Evolutionary conservation across 768 basidiomycete species (phyloP).

Genomic region (Tulasnella sp.): DNA sequence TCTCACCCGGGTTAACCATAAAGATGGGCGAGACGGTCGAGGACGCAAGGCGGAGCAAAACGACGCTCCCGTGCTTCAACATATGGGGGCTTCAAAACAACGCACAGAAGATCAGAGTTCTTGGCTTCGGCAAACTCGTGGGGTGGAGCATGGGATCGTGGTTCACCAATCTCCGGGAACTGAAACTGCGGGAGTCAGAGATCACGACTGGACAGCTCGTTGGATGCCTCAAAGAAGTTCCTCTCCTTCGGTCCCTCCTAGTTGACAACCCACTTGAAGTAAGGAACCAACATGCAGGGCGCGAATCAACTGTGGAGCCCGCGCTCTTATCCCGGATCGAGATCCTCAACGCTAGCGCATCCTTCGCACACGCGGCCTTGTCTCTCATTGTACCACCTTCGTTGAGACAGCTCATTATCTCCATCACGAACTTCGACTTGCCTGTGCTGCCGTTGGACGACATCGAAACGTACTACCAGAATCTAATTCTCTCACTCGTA

Average conservation of each 20-base stretch:
- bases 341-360: not conserved
- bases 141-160: not conserved
- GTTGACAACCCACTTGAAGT: not conserved
- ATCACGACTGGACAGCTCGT: not conserved
- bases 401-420: not conserved
- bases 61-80: not conserved
- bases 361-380: not conserved
- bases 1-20: no score
- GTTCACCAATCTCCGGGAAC: not conserved
- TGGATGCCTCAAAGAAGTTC: not conserved
- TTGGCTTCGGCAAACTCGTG: not conserved
- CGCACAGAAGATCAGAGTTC: not conserved
- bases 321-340: not conserved
- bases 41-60: no score
- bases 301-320: not conserved
- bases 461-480: not conserved
- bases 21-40: no score
- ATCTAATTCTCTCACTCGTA: not conserved
- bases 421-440: not conserved
- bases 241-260: not conserved
- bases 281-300: not conserved
- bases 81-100: not conserved
- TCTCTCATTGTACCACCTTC: not conserved
- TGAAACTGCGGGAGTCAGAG: not conserved
- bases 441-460: not conserved